A percentile compares a stretch with the other conserved stretches of the same genome.
phyloP scores from a whole-genome alignment of 768 basidiomycete species.

The Lactifluus volemus region DNA sequence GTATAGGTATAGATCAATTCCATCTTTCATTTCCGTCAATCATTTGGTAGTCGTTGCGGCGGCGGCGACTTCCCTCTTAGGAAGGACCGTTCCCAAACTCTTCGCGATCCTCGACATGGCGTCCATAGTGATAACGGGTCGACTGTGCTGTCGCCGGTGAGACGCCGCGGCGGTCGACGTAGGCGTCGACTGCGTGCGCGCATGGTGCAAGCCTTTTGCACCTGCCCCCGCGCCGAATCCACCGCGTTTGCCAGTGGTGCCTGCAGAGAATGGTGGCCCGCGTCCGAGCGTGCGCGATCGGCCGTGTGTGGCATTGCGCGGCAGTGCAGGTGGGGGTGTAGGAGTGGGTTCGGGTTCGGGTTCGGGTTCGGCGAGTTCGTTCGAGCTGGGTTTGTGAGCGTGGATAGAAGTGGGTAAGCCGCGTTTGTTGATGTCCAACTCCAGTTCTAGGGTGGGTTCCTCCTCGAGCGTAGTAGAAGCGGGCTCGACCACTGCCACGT shows the following conservation, averaged over 20 bases:
- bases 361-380: slow-evolving; percentile 16
- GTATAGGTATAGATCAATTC: neutral
- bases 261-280: slow-evolving; percentile 13
- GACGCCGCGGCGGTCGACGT: slow-evolving; percentile 26
- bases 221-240: slow-evolving; percentile 23
- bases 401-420: slow-evolving; percentile 49
- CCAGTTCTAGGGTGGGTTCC: neutral
- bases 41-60: neutral
- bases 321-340: slow-evolving; percentile 18
- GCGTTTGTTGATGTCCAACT: slow-evolving; percentile 9
- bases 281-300: slow-evolving; percentile 53
- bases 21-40: slow-evolving; percentile 16
- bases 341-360: slow-evolving; percentile 1
- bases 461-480: neutral
- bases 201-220: slow-evolving; percentile 30
- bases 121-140: slow-evolving; percentile 68
- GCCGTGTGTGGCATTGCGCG: slow-evolving; percentile 35
- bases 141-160: slow-evolving; percentile 37
- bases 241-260: slow-evolving; percentile 6
- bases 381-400: slow-evolving; percentile 33
- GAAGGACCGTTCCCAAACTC: slow-evolving; percentile 39
- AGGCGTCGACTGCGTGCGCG: slow-evolving; percentile 61
- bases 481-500: no score
- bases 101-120: slow-evolving; percentile 59
- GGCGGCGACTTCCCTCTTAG: slow-evolving; percentile 19